Evolutionary conservation across 2,329 filamentous ascomycete species (phyloP), one percentile per base, ranked within the genome.

Genomic region (Fusarium aywerte): DNA sequence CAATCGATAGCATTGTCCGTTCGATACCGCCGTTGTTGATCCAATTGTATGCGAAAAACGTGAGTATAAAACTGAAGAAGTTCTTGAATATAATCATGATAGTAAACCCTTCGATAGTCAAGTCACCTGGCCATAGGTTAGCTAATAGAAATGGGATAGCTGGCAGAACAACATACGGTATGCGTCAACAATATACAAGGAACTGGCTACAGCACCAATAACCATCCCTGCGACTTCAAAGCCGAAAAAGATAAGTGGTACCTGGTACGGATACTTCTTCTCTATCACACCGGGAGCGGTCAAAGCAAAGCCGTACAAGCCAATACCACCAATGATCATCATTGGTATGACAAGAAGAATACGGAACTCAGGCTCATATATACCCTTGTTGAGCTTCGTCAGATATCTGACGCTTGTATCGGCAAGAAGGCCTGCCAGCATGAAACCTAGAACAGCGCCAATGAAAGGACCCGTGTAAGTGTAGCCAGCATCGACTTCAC

Each of bases 61-160:
- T 97, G 56, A 97, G 81, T 8, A 89, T 87, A 73, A 96, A 97
- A 65, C 90, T 92, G 80, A 97, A 97, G 65, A 97, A 86, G 78
- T 97, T 97, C 80, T 97, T 97, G 84, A 97, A 97, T 53, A 97
- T 89, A 67, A 97, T 86, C 76, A 96, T 87, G 78, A 92, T 92
- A 0, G 93, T 97, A 76, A 97, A 97, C 8, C 89, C 92, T 79
- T 97, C 94, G 45, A 97, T 87, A 1, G 92, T 88, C 57, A 97
- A 87, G 64, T 95, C 90, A 9, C 89, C 90, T 92, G 52, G 50
- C 33, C 21, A 48, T 33, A 43, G 10, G 47, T 62, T 29, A 67
- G 39, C 45, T 25, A 25, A 23, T 18, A 15, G 31, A 16, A 12
- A 20, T 7, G 12, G 2, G 12, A 10, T 20, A 13, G 7, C 7